These are phyloP conservation scores for Linnemannia elongata DNA, from an alignment of 192 early-diverging fungal genomes.

Conservation along the genomic window DNA sequence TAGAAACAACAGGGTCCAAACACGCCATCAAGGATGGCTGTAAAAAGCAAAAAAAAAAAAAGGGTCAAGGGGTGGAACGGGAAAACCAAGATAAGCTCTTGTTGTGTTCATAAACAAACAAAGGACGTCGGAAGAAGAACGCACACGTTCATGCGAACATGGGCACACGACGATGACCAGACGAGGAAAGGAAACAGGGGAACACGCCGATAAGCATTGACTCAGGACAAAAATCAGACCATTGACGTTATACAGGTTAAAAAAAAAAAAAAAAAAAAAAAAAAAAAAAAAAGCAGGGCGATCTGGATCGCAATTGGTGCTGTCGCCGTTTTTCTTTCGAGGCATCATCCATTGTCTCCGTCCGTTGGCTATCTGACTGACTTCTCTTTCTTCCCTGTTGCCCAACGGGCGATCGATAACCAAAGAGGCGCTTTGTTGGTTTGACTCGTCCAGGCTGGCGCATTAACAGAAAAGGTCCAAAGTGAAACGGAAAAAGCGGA, in stretches of 20 bases:
- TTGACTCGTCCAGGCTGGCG: neutral
- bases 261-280: constrained; percentile 1
- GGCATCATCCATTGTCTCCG: neutral
- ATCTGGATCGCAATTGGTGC: neutral
- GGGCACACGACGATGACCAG: neutral
- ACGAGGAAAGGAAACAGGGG: neutral
- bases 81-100: neutral
- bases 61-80: neutral
- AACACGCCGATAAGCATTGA: neutral
- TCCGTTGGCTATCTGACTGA: neutral
- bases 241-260: no score
- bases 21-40: neutral
- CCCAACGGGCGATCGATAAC: neutral
- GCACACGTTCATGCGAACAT: neutral
- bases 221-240: neutral
- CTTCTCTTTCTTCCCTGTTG: neutral
- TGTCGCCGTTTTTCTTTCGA: neutral
- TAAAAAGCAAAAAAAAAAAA: neutral
- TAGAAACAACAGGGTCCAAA: neutral
- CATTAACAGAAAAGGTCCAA: neutral
- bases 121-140: neutral
- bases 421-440: neutral
- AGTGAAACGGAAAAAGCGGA: neutral
- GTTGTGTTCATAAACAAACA: neutral
- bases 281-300: neutral